Conservation (phyloP, 2,329 filamentous ascomycete genomes). For the Sporothrix euskadiensis region DNA sequence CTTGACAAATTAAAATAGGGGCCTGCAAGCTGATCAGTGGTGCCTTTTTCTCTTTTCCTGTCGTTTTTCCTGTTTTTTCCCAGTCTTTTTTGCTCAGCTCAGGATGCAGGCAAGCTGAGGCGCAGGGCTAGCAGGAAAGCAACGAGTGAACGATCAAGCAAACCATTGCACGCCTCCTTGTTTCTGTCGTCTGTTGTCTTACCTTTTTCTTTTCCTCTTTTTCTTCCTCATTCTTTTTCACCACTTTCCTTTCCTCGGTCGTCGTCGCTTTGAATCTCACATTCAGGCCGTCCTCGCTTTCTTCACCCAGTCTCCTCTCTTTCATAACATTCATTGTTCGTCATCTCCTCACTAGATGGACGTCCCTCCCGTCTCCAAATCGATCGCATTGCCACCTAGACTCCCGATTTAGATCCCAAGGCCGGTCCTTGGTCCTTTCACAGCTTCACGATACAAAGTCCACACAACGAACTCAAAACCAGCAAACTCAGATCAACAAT, state of each 20-base stretch:
- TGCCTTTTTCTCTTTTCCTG: not conserved
- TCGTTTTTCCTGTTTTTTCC: not conserved
- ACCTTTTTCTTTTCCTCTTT: not conserved
- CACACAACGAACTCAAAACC: not conserved
- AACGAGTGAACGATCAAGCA: not conserved
- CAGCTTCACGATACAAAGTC: not conserved
- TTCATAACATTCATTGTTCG: not conserved
- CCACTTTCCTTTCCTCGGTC: not conserved
- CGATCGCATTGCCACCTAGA: not conserved
- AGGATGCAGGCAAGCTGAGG: not conserved
- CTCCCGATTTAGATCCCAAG: not conserved
- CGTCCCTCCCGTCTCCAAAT: not conserved
- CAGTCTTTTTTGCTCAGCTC: not conserved
- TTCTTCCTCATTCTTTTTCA: not conserved
- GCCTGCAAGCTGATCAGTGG: not conserved
- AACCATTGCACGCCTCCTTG: not conserved
- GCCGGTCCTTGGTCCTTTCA: conserved; percentile 21
- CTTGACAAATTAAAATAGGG: conserved; percentile 27
- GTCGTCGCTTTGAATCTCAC: not conserved
- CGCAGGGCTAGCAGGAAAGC: not conserved
- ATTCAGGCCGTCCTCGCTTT: not conserved
- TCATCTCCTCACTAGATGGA: not conserved
- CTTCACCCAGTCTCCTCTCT: not conserved
- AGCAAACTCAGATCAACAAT: too few species aligned
- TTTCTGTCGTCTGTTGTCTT: not conserved